Base-by-base conservation (phyloP, 2,329 filamentous ascomycete genomes). In the Epichloe coenophiala region DNA sequence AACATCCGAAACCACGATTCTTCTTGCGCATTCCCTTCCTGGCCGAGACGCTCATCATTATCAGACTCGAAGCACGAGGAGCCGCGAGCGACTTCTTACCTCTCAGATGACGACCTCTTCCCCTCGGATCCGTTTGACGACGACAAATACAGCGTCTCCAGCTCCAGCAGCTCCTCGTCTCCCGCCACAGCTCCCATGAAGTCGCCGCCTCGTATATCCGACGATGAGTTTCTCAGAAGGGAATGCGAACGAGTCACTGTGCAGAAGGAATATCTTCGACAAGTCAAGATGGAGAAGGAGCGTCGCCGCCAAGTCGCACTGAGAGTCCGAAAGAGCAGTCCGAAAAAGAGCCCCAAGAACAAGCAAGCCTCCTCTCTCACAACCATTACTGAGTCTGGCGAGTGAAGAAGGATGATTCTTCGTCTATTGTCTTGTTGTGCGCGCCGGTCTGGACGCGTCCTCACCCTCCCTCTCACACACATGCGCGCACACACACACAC, bases 101-200 rank as follows among this genome's bases (percentile, higher is more conserved):
- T 83, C 55, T 80, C 78, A 41, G 80, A 83, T 68, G 80, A 83
- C 65, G 80, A 83, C 58, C 74, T 83, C 50, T 75, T 78, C 64
- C 70, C 75, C 51, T 61, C 70, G 61, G 70, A 73, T 57, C 65
- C 70, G 56, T 71, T 73, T 51, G 73, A 77, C 57, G 73, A 78
- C 58, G 72, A 77, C 58, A 58, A 65, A 53, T 68, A 64, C 63
- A 75, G 71, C 63, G 64, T 73, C 48, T 71, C 68, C 58, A 72
- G 70, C 60, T 67, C 72, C 44, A 69, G 68, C 61, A 60, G 66
- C 60, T 61, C 66, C 53, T 69, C 65, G 13, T 65, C 65, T 45
- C 64, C 64, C 23, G 53, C 41, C 6, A 45, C 56, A 41, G 57
- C 61, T 5, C 43, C 56, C 55, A 55, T 45, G n/a, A 38, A 59